phyloP scores from a whole-genome alignment of 495 filamentous ascomycete genomes.

The Rhypophila decipiens region DNA sequence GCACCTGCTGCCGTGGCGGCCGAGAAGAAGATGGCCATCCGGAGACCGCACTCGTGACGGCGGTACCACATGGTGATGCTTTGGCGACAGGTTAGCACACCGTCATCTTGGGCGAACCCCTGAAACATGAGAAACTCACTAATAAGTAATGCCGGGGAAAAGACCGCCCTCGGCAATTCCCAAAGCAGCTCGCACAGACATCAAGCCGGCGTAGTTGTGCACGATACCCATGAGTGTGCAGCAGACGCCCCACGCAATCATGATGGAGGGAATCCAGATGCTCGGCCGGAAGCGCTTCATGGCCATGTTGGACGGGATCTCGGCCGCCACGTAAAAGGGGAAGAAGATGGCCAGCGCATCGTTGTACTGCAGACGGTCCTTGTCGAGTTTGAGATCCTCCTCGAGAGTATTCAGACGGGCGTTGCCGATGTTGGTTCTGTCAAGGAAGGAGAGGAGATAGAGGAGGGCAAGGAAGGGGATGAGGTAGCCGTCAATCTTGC shows the following conservation, averaged over 20 bases:
- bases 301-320: constrained; percentile 66
- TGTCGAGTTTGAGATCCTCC: constrained; percentile 52
- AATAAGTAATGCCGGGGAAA: constrained; percentile 73
- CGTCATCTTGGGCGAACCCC: neutral
- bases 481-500: constrained; percentile 44
- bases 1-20: constrained; percentile 72
- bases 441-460: constrained; percentile 66
- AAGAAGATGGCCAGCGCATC: constrained; percentile 72
- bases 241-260: constrained; percentile 53
- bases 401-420: constrained; percentile 67
- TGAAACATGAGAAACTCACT: constrained; percentile 11
- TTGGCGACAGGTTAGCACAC: neutral
- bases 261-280: constrained; percentile 52
- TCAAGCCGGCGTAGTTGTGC: constrained; percentile 62
- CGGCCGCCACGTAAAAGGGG: constrained; percentile 71
- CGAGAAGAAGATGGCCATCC: constrained; percentile 78
- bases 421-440: constrained; percentile 74
- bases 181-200: constrained; percentile 65
- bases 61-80: constrained; percentile 69
- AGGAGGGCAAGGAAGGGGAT: constrained; percentile 49
- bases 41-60: constrained; percentile 52
- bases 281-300: constrained; percentile 61
- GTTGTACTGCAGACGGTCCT: constrained; percentile 57
- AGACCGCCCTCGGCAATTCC: constrained; percentile 75
- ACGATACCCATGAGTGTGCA: constrained; percentile 65